These are phyloP conservation scores for Euclidium syriacum DNA, from an alignment of 345 rosid species.

Conservation along the genomic window DNA sequence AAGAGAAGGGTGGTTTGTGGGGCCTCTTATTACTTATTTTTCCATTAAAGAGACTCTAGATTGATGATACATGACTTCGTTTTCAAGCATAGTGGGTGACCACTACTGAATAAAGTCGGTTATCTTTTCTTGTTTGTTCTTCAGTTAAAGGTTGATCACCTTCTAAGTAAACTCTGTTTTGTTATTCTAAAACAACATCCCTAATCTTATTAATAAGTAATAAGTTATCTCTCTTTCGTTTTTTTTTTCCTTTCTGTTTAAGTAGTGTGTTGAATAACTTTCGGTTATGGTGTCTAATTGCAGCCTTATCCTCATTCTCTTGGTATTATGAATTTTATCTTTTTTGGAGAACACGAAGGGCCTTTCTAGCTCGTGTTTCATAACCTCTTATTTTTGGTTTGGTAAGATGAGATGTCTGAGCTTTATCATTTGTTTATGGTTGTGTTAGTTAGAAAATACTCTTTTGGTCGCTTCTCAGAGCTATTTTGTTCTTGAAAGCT, in stretches of 20 bases:
- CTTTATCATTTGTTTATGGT: slow-evolving; percentile 35
- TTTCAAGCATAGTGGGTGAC: slow-evolving; percentile 61
- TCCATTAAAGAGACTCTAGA: slow-evolving; percentile 14
- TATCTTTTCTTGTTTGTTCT: slow-evolving; percentile 22
- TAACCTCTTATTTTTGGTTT: slow-evolving; percentile 36
- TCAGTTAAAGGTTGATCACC: slow-evolving; percentile 35
- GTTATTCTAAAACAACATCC: not conserved
- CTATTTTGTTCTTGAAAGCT: slow-evolving; percentile 24
- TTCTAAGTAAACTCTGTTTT: slow-evolving; percentile 33
- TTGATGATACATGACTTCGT: slow-evolving; percentile 36
- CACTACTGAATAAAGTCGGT: slow-evolving; percentile 23
- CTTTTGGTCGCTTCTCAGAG: slow-evolving; percentile 44
- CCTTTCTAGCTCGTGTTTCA: not conserved
- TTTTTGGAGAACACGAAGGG: not conserved
- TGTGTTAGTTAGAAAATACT: slow-evolving; percentile 48
- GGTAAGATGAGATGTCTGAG: slow-evolving; percentile 29
- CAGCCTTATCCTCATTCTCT: not conserved
- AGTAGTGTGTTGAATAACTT: not conserved
- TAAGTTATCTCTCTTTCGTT: slow-evolving; percentile 20
- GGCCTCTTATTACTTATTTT: slow-evolving; percentile 17
- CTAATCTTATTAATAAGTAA: not conserved
- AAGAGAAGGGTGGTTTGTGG: slow-evolving; percentile 19
- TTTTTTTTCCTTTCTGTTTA: slow-evolving; percentile 4
- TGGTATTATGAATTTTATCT: not conserved
- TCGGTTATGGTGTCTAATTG: not conserved